Conservation (phyloP, 1,139 yeast genomes). For the Hemisphaericaspora subhashii region DNA sequence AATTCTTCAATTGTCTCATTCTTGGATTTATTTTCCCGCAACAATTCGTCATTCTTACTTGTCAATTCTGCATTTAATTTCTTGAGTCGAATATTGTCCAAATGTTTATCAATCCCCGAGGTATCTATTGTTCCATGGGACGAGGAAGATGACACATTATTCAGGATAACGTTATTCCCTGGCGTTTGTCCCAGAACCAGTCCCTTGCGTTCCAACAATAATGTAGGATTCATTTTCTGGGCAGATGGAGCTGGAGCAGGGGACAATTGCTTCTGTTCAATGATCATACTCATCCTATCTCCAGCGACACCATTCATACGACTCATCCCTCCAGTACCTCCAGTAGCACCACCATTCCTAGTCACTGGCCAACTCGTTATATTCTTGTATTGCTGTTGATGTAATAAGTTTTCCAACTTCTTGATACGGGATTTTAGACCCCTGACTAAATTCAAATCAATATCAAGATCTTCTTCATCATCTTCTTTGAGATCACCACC, state of each 20-base stretch:
- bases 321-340: neutral
- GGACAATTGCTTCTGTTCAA: slow-evolving; percentile 12
- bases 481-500: slow-evolving; percentile 16
- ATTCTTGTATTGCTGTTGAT: slow-evolving; percentile 62
- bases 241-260: slow-evolving; percentile 12
- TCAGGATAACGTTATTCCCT: neutral
- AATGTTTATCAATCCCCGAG: slow-evolving; percentile 43
- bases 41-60: slow-evolving; percentile 12
- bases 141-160: slow-evolving; percentile 6
- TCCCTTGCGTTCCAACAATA: slow-evolving; percentile 20
- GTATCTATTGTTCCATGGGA: slow-evolving; percentile 34
- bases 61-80: slow-evolving; percentile 28
- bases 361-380: slow-evolving; percentile 58
- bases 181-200: neutral
- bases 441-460: slow-evolving; percentile 42
- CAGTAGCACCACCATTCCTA: slow-evolving; percentile 12
- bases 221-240: slow-evolving; percentile 21
- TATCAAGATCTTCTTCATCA: slow-evolving; percentile 28
- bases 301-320: slow-evolving; percentile 10
- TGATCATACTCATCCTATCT: slow-evolving; percentile 22
- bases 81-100: slow-evolving; percentile 41
- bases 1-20: slow-evolving; percentile 10
- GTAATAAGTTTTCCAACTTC: slow-evolving; percentile 64
- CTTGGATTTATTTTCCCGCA: slow-evolving; percentile 12
- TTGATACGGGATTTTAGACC: slow-evolving; percentile 61